Evolutionary conservation across 495 filamentous ascomycete genomes (phyloP).

Genomic region (Penicillium goetzii): DNA sequence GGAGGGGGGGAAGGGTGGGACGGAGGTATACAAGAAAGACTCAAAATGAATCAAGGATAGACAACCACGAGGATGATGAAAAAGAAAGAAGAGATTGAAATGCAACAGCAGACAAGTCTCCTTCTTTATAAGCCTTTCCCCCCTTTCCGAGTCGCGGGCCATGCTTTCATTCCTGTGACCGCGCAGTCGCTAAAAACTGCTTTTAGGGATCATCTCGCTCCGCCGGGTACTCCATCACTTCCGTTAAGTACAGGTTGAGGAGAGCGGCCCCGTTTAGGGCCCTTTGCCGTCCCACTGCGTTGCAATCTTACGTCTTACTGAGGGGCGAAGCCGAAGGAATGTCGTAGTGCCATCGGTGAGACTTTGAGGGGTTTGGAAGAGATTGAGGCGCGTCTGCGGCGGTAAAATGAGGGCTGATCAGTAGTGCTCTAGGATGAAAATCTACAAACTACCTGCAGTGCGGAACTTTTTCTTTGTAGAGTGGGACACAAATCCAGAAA

Average conservation of each 20-base stretch:
- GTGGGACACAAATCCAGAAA: not conserved
- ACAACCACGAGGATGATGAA: constrained; percentile 10
- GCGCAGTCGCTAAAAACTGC: constrained; percentile 52
- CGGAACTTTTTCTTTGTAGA: not conserved
- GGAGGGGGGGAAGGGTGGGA: constrained; percentile 15
- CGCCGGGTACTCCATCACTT: constrained; percentile 42
- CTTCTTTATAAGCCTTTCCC: constrained; percentile 19
- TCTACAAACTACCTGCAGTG: not conserved
- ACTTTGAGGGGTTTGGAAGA: constrained; percentile 3
- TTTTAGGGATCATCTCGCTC: constrained; percentile 51
- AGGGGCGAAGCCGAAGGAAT: constrained; percentile 17
- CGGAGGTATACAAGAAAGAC: constrained; percentile 5
- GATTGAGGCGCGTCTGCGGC: constrained; percentile 9
- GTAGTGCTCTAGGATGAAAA: not conserved
- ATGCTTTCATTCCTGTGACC: constrained; percentile 22
- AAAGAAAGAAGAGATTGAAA: constrained; percentile 13
- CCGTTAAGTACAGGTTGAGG: constrained; percentile 58
- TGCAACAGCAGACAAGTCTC: constrained; percentile 4
- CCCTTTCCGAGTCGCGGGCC: constrained; percentile 22
- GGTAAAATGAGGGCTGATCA: not conserved
- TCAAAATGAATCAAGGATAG: not conserved
- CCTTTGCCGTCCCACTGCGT: constrained; percentile 26
- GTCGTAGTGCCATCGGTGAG: constrained; percentile 21
- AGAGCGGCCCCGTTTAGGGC: constrained; percentile 45
- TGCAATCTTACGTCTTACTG: constrained; percentile 20